These are phyloP conservation scores for Pittosporum tobira DNA, from an alignment of 129 eudicot species.

Conservation along the genomic window DNA sequence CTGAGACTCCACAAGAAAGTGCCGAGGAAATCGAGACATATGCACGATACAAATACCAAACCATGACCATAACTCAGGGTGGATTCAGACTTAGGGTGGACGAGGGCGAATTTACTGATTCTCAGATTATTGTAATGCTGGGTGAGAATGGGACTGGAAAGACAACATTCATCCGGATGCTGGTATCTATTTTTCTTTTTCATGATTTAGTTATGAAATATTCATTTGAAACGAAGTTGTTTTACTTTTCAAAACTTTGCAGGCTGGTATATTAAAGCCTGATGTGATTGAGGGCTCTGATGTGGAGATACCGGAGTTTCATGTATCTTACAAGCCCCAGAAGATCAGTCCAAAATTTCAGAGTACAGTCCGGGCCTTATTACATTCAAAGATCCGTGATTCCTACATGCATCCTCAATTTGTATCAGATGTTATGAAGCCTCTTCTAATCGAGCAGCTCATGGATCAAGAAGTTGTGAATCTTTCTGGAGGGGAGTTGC, in stretches of 20 bases:
- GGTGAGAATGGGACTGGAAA: constrained; percentile 71
- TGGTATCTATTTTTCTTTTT: constrained; percentile 27
- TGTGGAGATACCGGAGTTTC: constrained; percentile 56
- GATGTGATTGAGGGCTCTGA: constrained; percentile 54
- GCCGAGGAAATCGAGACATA: constrained; percentile 57
- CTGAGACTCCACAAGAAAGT: constrained; percentile 64
- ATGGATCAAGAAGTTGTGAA: constrained; percentile 67
- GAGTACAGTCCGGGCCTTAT: constrained; percentile 36
- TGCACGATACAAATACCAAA: constrained; percentile 54
- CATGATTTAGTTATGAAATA: not conserved
- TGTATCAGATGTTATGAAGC: constrained; percentile 68
- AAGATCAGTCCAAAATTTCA: constrained; percentile 62
- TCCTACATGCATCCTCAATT: constrained; percentile 66
- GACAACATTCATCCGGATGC: constrained; percentile 62
- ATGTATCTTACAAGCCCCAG: constrained; percentile 74
- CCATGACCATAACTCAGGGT: constrained; percentile 60
- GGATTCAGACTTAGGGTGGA: constrained; percentile 44
- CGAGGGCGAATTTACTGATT: constrained; percentile 64
- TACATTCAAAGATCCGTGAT: constrained; percentile 57
- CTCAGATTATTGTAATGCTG: constrained; percentile 70
- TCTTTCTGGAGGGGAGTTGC: constrained; percentile 71
- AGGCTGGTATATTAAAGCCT: constrained; percentile 73
- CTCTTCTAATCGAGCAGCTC: constrained; percentile 56
- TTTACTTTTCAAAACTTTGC: not conserved
- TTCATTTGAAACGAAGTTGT: not conserved